Evolutionary conservation across 2,329 filamentous ascomycete species (phyloP), one percentile per base, ranked within the genome.

Genomic region (Cercospora canescens): DNA sequence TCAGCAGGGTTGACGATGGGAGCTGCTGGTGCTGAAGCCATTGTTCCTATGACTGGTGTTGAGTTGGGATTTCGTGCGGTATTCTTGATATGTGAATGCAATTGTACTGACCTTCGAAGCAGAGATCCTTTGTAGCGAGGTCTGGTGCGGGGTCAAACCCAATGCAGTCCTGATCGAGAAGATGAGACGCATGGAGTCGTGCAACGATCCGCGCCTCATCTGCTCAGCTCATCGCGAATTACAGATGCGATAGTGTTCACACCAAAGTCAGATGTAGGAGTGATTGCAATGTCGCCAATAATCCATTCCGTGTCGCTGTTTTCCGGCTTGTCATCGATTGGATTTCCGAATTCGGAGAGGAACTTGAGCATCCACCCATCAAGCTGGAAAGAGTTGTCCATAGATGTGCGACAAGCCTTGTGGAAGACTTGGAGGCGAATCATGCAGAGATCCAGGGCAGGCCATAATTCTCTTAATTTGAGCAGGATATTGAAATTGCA

Each of bases 1-100:
- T 59, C 56, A 12, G 69, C 37, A 16, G 66, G 37, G 60, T 71
- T 66, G 16, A 68, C 62, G 30, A 68, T 37, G 12, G 68, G 66
- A n/a, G 63, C 66, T 18, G 58, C 32, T 37, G 60, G 60, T 52
- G 64, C 12, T 11, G 64, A 57, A 34, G 59, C 26, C 59, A 61
- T 61, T 14, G n/a, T 61, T n/a, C n/a, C n/a, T 24, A 21, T 24
- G 18, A 35, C 32, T 35, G 30, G 7, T 35, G 18, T 32, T 35
- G 14, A n/a, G 30, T 24, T 12, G n/a, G 52, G 16, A 24, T 21
- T 9, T 24, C n/a, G 52, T 56, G 14, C 24, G 9, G 45, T 52
- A 16, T 12, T 34, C 18, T 9, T 32, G 11, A 35, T 32, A 6
- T 56, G 52, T 21, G 14, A 30, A 11, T n/a, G 2, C 18, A 8